These are phyloP conservation scores for Carpinus viminea DNA, from an alignment of 306 rosid species.

Conservation along the genomic window DNA sequence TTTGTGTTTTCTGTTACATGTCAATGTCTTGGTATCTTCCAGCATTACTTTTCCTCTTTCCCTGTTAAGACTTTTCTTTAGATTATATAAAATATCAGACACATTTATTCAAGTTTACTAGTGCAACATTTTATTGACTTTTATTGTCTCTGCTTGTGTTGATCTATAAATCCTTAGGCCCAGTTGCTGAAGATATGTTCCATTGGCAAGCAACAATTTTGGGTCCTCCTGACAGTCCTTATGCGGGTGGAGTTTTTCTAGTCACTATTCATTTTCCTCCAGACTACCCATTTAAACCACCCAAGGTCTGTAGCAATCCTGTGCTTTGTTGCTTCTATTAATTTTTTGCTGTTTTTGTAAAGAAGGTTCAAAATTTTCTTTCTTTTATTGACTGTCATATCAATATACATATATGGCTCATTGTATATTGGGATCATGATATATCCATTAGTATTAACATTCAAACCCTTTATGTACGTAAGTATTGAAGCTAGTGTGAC, in stretches of 20 bases:
- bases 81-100: neutral
- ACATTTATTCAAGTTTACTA: neutral
- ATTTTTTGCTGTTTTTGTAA: neutral
- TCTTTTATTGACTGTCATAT: neutral
- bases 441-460: neutral
- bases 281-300: conserved; percentile 62
- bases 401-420: neutral
- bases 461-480: neutral
- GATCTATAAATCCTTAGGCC: conserved; percentile 42
- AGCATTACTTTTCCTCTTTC: conserved; percentile 5
- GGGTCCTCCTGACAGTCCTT: conserved; percentile 81
- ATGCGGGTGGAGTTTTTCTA: conserved; percentile 65
- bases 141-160: conserved; percentile 23
- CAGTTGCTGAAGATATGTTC: conserved; percentile 66
- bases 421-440: conserved; percentile 1
- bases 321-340: neutral
- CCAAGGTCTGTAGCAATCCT: conserved; percentile 39
- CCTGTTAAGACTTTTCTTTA: neutral
- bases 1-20: neutral
- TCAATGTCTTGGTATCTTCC: neutral
- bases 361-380: neutral
- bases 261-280: conserved; percentile 67
- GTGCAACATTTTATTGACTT: conserved; percentile 3
- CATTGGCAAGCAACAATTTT: conserved; percentile 72
- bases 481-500: neutral